Evolutionary conservation across 257 asterid genomes (phyloP).

Genomic region (Ilex asprella): DNA sequence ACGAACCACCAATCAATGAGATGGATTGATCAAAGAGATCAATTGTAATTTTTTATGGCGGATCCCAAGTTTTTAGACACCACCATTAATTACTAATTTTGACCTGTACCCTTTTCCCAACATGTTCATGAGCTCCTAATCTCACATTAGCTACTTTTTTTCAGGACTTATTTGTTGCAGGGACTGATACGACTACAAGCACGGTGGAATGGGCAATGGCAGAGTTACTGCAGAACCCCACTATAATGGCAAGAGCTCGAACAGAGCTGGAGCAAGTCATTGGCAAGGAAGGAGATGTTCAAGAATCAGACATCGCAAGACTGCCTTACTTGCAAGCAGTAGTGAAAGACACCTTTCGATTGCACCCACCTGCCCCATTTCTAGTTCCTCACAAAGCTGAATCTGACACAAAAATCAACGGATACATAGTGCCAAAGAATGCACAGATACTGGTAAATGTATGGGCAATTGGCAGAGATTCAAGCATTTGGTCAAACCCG

Average conservation of each 20-base stretch:
- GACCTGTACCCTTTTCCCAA: too few relatives aligned
- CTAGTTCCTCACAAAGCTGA: constrained; percentile 10
- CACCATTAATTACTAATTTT: too few relatives aligned
- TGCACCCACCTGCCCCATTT: constrained; percentile 23
- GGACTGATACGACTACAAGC: constrained; percentile 19
- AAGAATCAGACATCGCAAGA: constrained; percentile 18
- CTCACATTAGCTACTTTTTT: background rate
- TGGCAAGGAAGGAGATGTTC: constrained; percentile 14
- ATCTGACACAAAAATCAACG: constrained; percentile 7
- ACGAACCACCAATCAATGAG: too few relatives aligned
- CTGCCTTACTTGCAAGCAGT: constrained; percentile 24
- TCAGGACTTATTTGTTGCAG: constrained; percentile 15
- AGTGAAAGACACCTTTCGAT: constrained; percentile 25
- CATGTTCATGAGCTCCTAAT: too few relatives aligned
- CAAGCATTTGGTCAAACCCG: constrained; percentile 20
- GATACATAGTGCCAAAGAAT: background rate
- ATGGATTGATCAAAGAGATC: too few relatives aligned
- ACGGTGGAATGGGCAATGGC: constrained; percentile 29
- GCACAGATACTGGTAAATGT: constrained; percentile 15
- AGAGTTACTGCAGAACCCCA: constrained; percentile 19
- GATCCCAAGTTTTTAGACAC: too few relatives aligned
- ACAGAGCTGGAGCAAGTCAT: constrained; percentile 12
- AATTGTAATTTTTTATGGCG: too few relatives aligned
- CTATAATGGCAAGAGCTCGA: constrained; percentile 12
- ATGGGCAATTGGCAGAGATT: constrained; percentile 29